A percentile compares a stretch with the other conserved stretches of the same genome.
Evolutionary conservation across 164 flowering plant genomes (phyloP).

Genomic region (Chloranthus sessilifolius): DNA sequence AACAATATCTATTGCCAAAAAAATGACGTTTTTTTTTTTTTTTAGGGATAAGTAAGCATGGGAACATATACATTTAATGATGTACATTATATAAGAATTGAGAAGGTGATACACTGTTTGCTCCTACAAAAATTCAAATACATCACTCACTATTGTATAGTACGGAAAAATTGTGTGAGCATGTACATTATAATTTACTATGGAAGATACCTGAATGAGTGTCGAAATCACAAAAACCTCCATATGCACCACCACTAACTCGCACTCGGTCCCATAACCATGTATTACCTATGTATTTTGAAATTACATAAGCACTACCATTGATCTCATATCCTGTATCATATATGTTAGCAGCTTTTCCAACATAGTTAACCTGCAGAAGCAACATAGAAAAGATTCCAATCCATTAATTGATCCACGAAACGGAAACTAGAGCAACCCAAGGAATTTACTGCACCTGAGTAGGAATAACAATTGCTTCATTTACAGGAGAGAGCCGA

Average conservation of each 20-base stretch:
- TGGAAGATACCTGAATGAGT: slow-evolving; percentile 72
- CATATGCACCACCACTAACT: slow-evolving; percentile 99
- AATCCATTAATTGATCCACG: too few relatives aligned
- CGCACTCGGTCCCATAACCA: slow-evolving; percentile 99
- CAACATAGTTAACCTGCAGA: slow-evolving; percentile 91
- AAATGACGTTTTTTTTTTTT: too few relatives aligned
- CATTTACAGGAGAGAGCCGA: slow-evolving; percentile 59
- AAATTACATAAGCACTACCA: slow-evolving; percentile 98
- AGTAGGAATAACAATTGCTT: slow-evolving; percentile 92
- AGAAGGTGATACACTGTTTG: too few relatives aligned
- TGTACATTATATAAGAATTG: too few relatives aligned
- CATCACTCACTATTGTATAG: too few relatives aligned
- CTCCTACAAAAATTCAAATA: too few relatives aligned
- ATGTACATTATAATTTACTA: too few relatives aligned
- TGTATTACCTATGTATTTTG: slow-evolving; percentile 84
- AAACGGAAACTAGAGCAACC: not conserved
- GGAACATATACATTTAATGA: too few relatives aligned
- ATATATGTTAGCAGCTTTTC: slow-evolving; percentile 88
- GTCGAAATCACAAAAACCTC: slow-evolving; percentile 96
- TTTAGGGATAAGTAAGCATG: too few relatives aligned
- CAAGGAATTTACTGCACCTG: slow-evolving; percentile 45
- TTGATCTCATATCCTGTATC: slow-evolving; percentile 80
- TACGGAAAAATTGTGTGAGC: too few relatives aligned
- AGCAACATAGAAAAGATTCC: not conserved
- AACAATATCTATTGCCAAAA: too few relatives aligned